Evolutionary conservation across 176 grass and related monocot species (phyloP), one percentile per base, ranked within the genome.

Genomic region (Aegilops bicornis): DNA sequence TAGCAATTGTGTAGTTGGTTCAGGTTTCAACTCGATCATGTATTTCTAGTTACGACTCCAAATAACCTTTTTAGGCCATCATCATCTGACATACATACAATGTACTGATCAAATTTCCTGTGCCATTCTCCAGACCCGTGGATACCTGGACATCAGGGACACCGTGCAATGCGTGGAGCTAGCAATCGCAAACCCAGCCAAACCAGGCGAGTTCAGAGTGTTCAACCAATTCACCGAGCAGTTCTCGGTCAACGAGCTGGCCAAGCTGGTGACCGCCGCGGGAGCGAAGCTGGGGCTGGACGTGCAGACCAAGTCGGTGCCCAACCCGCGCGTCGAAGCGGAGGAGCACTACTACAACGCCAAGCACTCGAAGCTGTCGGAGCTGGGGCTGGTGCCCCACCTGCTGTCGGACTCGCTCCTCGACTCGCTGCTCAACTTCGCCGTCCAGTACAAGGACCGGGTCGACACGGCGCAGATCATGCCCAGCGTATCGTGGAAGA

Each of bases 221-320:
- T 98, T 98, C 75, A 98, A 98, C 84, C 96, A 98, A 64, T 98
- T 98, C 91, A 98, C 96, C 0, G 96, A 98, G 73, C 93, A 95
- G 52, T 98, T 98, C 83, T 98, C 96, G 0, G 93, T 98, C 16
- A 98, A 98, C 24, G 88, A 98, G 25, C 91, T 98, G 7, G 91
- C 96, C 17, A 90, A 64, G 2, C 90, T 98, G 84, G 93, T 98
- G 13, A 95, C 93, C 4, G 78, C 85, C 1, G 91, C 93, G 1
- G 95, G 95, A 20, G 88, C 87, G 29, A 94, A 98, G 85, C 81
- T 98, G 0, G 96, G 96, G 14, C 72, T 95, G 73, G 96, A 94
- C 6, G 93, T 98, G 80, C 84, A 87, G 78, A 82, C 89, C 32
- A 84, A 90, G 47, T 93, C 91, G 1, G 93, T 98, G 64, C 93